A percentile compares a stretch with the other conserved stretches of the same genome.
These are phyloP conservation scores for Erodium moschatum DNA, from an alignment of 441 rosid genomes.

Conservation along the genomic window DNA sequence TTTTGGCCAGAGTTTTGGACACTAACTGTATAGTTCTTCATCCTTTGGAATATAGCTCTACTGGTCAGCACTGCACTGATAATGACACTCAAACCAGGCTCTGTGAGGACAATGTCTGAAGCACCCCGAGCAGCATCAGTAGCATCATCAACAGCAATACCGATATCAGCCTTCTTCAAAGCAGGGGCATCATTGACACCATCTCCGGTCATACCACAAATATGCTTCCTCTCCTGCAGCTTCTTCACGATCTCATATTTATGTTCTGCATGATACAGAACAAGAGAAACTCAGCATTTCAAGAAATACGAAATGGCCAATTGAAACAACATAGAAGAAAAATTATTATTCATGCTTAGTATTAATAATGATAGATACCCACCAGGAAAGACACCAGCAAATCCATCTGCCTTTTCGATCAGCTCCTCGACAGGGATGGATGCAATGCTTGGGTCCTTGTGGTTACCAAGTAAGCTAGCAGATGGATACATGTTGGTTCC, in stretches of 20 bases:
- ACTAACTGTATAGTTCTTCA: conserved; percentile 85
- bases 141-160: conserved; percentile 85
- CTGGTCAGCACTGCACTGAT: conserved; percentile 74
- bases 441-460: conserved; percentile 66
- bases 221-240: conserved; percentile 70
- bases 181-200: conserved; percentile 95
- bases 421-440: conserved; percentile 56
- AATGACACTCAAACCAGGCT: conserved; percentile 86
- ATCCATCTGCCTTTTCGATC: conserved; percentile 51
- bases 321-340: neutral
- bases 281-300: neutral
- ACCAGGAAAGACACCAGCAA: conserved; percentile 94
- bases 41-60: conserved; percentile 81
- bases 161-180: conserved; percentile 87
- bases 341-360: neutral
- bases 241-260: conserved; percentile 81
- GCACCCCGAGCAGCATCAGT: conserved; percentile 27
- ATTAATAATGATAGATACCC: conserved; percentile 3
- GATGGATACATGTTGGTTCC: conserved; percentile 99
- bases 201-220: conserved; percentile 90
- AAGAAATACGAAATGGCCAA: neutral
- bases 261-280: conserved; percentile 39
- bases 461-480: conserved; percentile 65
- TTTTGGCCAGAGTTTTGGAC: neutral
- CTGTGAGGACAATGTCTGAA: conserved; percentile 78